phyloP scores from a whole-genome alignment of 306 rosid species.

The Vachellia collinsii region DNA sequence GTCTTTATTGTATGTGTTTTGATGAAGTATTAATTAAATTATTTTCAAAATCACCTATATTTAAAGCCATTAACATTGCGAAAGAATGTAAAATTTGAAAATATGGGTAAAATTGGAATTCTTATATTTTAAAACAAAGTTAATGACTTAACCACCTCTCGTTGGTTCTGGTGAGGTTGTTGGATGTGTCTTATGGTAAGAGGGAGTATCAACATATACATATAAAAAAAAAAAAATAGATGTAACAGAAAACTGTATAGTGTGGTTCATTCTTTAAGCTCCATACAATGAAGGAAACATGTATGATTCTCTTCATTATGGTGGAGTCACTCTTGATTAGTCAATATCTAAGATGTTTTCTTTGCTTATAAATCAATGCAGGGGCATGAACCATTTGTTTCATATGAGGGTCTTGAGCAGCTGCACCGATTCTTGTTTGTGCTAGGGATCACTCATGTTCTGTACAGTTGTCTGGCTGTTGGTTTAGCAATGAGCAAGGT shows the following conservation, averaged over 20 bases:
- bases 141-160: too few species aligned
- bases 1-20: too few species aligned
- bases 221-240: too few species aligned
- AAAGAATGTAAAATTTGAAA: too few species aligned
- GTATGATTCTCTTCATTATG: background rate
- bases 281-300: background rate
- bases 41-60: too few species aligned
- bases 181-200: too few species aligned
- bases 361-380: slow-evolving; percentile 46
- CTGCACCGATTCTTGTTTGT: slow-evolving; percentile 92
- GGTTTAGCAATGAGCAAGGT: slow-evolving; percentile 97
- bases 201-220: background rate
- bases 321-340: background rate
- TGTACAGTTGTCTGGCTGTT: slow-evolving; percentile 90
- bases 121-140: too few species aligned
- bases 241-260: too few species aligned
- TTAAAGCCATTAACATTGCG: too few species aligned
- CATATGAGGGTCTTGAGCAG: slow-evolving; percentile 94
- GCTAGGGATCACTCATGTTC: slow-evolving; percentile 93
- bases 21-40: too few species aligned
- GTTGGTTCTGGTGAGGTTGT: too few species aligned
- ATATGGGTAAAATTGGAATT: too few species aligned
- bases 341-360: background rate
- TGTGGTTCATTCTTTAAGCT: background rate
- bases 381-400: slow-evolving; percentile 97